Percentiles rank a stretch among this genome's conserved stretches.
Conservation (phyloP, 2,329 filamentous ascomycete species). For the Fusarium hostae region DNA sequence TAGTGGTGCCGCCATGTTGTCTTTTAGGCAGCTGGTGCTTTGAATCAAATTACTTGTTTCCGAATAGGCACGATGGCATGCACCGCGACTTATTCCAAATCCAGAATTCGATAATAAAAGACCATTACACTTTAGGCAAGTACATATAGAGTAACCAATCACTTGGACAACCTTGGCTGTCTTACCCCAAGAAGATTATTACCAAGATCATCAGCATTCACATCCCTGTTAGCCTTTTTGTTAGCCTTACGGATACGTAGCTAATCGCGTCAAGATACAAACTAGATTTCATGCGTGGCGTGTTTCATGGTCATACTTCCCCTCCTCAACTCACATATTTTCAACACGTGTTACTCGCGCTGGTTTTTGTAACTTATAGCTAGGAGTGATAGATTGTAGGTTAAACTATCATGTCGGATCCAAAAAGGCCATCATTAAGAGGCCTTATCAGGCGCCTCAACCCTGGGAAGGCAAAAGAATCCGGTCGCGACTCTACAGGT, state of each 20-base stretch:
- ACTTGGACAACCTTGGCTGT: not conserved
- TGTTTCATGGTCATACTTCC: not conserved
- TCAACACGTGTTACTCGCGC: rapidly evolving
- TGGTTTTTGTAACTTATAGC: rapidly evolving
- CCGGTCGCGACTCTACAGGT: not conserved
- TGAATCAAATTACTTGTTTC: not conserved
- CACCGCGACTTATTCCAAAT: too few relatives aligned
- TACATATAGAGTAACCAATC: not conserved
- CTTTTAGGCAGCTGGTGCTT: not conserved
- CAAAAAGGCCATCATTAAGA: not conserved
- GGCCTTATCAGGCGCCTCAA: not conserved
- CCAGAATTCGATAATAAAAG: rapidly evolving
- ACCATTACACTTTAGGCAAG: rapidly evolving
- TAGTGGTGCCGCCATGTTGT: not conserved
- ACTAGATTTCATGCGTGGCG: not conserved
- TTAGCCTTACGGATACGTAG: not conserved
- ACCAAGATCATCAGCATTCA: not conserved
- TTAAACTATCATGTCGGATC: not conserved
- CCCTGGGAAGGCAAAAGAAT: not conserved
- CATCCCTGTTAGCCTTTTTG: not conserved
- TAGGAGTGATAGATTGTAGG: not conserved
- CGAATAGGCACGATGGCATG: rapidly evolving
- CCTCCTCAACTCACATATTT: not conserved
- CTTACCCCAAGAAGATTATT: rapidly evolving
- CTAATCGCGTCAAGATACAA: not conserved